Evolutionary conservation across 2,329 filamentous ascomycete genomes (phyloP).

Genomic region (Tetracladium maxilliforme): DNA sequence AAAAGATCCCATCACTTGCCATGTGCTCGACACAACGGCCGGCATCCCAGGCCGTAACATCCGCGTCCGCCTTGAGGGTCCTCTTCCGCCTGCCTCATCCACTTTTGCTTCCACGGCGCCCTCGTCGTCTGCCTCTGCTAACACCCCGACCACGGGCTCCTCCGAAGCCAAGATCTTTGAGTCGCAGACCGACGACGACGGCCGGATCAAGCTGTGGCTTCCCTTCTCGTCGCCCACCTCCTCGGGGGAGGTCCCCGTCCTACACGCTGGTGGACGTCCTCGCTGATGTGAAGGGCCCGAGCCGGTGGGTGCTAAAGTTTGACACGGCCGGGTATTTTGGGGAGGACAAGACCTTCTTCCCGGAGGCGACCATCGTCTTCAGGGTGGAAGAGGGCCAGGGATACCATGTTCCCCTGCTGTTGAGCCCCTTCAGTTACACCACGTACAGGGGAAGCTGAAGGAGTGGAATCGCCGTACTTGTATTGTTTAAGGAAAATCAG

Average conservation of each 20-base stretch:
- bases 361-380: constrained; percentile 39
- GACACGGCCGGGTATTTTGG: constrained; percentile 61
- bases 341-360: constrained; percentile 40
- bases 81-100: constrained; percentile 18
- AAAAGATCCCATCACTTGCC: constrained; percentile 61
- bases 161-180: constrained; percentile 35
- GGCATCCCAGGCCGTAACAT: constrained; percentile 55
- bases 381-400: constrained; percentile 39
- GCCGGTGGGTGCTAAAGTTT: constrained; percentile 54
- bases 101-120: constrained; percentile 7
- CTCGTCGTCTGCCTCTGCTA: constrained; percentile 9
- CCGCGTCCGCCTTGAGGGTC: constrained; percentile 40
- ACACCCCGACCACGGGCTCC: constrained; percentile 15
- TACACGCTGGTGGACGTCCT: constrained; percentile 44
- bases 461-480: too few species aligned
- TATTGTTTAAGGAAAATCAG: too few species aligned
- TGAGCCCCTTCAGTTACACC: constrained; percentile 69
- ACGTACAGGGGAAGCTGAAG: constrained; percentile 63
- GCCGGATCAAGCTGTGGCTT: constrained; percentile 40
- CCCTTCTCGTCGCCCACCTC: constrained; percentile 16
- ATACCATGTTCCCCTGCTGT: constrained; percentile 66
- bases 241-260: constrained; percentile 39
- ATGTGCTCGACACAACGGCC: constrained; percentile 70
- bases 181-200: constrained; percentile 61
- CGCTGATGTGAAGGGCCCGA: constrained; percentile 16